Conservation (phyloP, 306 rosid genomes). For the Rosa lucieae region DNA sequence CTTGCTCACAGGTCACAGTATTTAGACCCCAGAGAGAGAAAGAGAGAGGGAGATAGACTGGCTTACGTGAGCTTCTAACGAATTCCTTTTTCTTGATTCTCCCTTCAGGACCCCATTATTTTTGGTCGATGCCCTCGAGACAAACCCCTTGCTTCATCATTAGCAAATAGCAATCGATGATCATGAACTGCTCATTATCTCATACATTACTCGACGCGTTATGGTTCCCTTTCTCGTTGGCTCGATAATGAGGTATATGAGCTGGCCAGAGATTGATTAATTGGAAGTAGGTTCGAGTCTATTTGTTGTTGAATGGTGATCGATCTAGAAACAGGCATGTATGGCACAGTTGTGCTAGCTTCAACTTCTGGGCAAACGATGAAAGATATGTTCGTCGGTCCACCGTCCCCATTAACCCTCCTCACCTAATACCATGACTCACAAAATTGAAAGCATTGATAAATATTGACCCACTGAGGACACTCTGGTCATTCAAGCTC, state of each 20-base stretch:
- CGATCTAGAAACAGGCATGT: background rate
- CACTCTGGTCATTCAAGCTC: background rate
- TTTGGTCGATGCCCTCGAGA: background rate
- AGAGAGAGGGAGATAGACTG: background rate
- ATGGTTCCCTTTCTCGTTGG: background rate
- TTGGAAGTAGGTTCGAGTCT: constrained; percentile 3
- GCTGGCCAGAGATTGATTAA: background rate
- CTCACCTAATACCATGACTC: background rate
- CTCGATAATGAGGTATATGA: background rate
- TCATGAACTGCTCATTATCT: background rate
- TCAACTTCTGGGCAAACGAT: background rate
- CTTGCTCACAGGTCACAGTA: constrained; percentile 31
- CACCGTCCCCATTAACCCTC: background rate
- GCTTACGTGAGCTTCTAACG: background rate
- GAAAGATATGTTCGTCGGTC: background rate
- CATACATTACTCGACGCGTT: background rate
- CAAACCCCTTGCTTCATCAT: background rate
- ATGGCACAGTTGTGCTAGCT: background rate
- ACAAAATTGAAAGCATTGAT: background rate
- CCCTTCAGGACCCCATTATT: constrained; percentile 4
- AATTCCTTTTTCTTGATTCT: background rate
- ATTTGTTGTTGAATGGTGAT: background rate
- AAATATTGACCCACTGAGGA: constrained; percentile 5
- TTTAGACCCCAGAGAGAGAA: constrained; percentile 12
- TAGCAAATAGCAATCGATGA: background rate